A percentile compares a stretch with the other conserved stretches of the same genome.
phyloP scores from a whole-genome alignment of 306 rosid genomes.

The Cucumis sativus region DNA sequence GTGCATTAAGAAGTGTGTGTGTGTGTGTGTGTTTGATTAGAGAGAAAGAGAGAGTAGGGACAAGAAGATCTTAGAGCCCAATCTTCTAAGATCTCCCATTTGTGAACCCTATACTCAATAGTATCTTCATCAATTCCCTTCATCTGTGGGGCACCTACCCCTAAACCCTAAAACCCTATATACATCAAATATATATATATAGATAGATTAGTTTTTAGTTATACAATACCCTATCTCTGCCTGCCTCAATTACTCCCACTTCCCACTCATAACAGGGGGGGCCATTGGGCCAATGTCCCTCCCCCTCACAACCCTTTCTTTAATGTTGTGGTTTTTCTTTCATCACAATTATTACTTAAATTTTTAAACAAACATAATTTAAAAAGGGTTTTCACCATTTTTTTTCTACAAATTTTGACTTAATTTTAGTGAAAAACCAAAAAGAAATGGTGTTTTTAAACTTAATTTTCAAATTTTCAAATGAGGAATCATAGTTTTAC shows the following conservation, averaged over 20 bases:
- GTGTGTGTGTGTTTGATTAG: not conserved
- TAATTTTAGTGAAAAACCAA: no score
- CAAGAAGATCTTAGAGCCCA: slow-evolving; percentile 32
- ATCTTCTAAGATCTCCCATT: slow-evolving; percentile 15
- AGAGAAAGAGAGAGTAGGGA: slow-evolving; percentile 19
- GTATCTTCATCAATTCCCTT: not conserved
- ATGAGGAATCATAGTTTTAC: no score
- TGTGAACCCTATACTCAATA: not conserved
- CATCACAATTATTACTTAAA: no score
- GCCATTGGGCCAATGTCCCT: not conserved
- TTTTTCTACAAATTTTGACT: no score
- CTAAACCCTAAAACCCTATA: not conserved
- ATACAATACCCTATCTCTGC: no score
- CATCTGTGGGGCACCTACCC: not conserved
- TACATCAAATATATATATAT: no score
- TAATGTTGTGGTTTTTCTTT: no score
- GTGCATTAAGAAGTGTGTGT: not conserved
- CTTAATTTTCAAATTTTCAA: no score
- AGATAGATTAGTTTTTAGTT: no score
- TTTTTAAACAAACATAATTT: no score
- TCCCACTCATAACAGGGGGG: not conserved
- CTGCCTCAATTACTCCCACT: not conserved
- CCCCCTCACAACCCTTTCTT: not conserved
- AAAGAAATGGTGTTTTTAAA: no score
- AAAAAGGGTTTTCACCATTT: no score